Conservation (phyloP, 768 basidiomycete genomes). For the Dacryopinax primogenitus region DNA sequence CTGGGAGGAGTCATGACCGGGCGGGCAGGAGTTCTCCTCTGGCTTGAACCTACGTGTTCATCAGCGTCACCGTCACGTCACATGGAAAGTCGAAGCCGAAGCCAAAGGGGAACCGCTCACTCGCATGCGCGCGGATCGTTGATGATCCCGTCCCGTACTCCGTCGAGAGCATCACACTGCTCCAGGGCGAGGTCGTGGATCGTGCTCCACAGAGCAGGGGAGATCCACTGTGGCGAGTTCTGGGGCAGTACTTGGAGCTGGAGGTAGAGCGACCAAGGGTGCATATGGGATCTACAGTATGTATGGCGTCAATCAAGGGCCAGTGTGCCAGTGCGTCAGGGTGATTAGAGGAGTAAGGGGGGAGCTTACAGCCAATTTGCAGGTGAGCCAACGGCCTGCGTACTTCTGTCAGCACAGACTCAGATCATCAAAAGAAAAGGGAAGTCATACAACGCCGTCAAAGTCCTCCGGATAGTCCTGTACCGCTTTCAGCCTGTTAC, state of each 20-base stretch:
- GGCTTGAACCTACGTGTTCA: conserved; percentile 25
- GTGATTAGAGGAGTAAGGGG: background rate
- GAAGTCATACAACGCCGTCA: conserved; percentile 21
- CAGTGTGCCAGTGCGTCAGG: too few species aligned
- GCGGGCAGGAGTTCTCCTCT: too few species aligned
- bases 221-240: conserved; percentile 18
- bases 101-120: too few species aligned
- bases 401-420: background rate
- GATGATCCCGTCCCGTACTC: conserved; percentile 26
- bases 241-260: conserved; percentile 5
- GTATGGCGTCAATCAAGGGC: conserved; percentile 19
- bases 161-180: conserved; percentile 27
- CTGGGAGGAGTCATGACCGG: too few species aligned
- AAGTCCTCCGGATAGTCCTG: conserved; percentile 26
- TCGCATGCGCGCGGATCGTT: conserved; percentile 21
- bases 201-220: conserved; percentile 21
- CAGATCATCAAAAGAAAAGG: background rate
- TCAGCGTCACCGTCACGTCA: too few species aligned
- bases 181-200: conserved; percentile 24
- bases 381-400: conserved; percentile 23
- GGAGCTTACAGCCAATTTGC: conserved; percentile 16
- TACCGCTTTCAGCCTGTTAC: conserved; percentile 17
- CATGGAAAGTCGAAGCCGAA: too few species aligned
- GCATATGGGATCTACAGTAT: conserved; percentile 17
- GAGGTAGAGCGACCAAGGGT: conserved; percentile 15